Evolutionary conservation across 345 rosid species (phyloP).

Genomic region (Cardamine resedifolia): DNA sequence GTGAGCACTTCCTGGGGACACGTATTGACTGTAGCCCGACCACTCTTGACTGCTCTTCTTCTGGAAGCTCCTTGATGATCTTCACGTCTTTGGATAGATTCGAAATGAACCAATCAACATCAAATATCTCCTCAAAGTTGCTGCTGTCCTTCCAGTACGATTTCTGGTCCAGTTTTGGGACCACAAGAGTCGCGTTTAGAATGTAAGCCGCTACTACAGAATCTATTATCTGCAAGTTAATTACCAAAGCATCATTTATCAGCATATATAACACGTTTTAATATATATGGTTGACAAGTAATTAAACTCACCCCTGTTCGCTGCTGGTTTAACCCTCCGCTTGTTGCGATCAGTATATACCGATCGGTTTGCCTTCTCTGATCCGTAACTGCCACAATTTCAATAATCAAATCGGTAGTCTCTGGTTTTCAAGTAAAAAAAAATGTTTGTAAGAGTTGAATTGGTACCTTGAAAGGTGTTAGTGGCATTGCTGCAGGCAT

Average conservation of each 20-base stretch:
- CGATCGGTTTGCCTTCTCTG: conserved; percentile 54
- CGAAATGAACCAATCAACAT: conserved; percentile 78
- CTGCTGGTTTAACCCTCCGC: conserved; percentile 96
- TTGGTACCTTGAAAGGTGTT: conserved; percentile 50
- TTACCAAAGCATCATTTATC: too few species aligned
- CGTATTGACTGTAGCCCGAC: conserved; percentile 58
- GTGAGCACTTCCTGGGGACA: conserved; percentile 86
- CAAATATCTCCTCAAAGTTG: conserved; percentile 73
- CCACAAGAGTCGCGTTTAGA: conserved; percentile 83
- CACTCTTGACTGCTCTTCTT: conserved; percentile 48
- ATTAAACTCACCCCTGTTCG: conserved; percentile 88
- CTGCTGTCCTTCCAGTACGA: conserved; percentile 98
- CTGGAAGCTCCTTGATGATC: conserved; percentile 71
- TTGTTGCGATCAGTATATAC: conserved; percentile 78
- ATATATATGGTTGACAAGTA: background rate
- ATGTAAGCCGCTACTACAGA: conserved; percentile 93
- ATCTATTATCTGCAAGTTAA: conserved; percentile 70
- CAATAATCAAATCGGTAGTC: background rate
- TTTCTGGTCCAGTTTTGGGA: conserved; percentile 82
- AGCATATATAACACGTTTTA: too few species aligned
- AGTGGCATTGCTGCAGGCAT: conserved; percentile 78
- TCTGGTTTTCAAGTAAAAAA: background rate
- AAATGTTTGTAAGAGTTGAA: too few species aligned
- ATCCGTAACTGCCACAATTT: conserved; percentile 47
- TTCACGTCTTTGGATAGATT: conserved; percentile 62